A percentile compares a stretch with the other conserved stretches of the same genome.
Conservation (phyloP, 176 grass and related monocot genomes). For the Puccinellia tenuiflora region DNA sequence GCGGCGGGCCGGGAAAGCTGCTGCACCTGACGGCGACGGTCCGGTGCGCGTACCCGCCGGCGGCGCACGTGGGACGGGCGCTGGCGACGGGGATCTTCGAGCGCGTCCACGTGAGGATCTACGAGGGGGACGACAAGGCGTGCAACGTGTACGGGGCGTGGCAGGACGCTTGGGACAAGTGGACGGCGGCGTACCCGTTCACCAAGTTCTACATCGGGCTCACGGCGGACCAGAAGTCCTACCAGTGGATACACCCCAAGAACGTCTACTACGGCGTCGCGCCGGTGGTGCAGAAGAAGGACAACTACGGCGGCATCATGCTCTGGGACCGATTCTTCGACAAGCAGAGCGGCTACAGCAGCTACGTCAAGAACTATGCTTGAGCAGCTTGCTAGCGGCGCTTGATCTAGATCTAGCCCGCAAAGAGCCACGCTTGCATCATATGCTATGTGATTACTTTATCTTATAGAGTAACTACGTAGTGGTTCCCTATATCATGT, state of each 20-base stretch:
- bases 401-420: no score
- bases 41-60: not conserved
- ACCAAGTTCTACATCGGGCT: conserved; percentile 16
- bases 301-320: conserved; percentile 17
- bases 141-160: not conserved
- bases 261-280: not conserved
- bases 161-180: not conserved
- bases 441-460: no score
- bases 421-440: no score
- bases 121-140: not conserved
- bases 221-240: not conserved
- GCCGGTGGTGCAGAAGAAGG: not conserved
- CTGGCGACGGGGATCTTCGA: not conserved
- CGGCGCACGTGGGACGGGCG: not conserved
- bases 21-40: conserved; percentile 22
- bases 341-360: not conserved
- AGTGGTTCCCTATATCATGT: no score
- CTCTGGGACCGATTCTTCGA: conserved; percentile 8
- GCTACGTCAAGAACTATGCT: not conserved
- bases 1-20: not conserved
- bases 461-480: no score
- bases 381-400: no score
- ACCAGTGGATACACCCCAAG: not conserved
- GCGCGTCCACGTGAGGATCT: conserved; percentile 8
- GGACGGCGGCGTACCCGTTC: conserved; percentile 4